Evolutionary conservation across 2,329 filamentous ascomycete species (phyloP).

Genomic region (Exophiala mesophila): DNA sequence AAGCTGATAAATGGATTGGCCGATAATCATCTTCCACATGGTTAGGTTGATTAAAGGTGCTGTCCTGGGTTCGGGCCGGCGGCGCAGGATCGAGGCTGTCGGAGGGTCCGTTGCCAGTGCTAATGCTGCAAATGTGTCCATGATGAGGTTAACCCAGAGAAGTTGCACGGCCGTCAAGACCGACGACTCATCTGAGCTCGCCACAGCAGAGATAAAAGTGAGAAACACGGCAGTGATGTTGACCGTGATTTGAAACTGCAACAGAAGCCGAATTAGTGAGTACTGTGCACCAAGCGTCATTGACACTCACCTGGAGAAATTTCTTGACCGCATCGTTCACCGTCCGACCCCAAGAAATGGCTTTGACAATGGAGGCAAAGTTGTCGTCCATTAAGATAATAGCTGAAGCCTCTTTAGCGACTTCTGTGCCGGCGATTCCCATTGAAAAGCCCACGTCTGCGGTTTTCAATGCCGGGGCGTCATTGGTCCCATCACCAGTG

Average conservation of each 20-base stretch:
- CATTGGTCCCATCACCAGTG: slow-evolving; percentile 79
- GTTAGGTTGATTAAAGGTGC: slow-evolving; percentile 39
- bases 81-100: slow-evolving; percentile 50
- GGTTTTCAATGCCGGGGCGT: slow-evolving; percentile 75
- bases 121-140: slow-evolving; percentile 61
- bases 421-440: slow-evolving; percentile 77
- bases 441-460: slow-evolving; percentile 82
- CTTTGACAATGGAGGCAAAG: slow-evolving; percentile 80
- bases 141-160: slow-evolving; percentile 63
- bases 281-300: slow-evolving; percentile 52
- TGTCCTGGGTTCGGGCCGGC: slow-evolving; percentile 40
- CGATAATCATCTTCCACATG: slow-evolving; percentile 41
- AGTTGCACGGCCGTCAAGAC: slow-evolving; percentile 61
- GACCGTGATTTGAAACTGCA: slow-evolving; percentile 54
- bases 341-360: slow-evolving; percentile 72
- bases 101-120: slow-evolving; percentile 59
- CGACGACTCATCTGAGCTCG: slow-evolving; percentile 49
- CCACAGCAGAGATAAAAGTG: slow-evolving; percentile 58
- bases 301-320: slow-evolving; percentile 49
- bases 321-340: slow-evolving; percentile 75
- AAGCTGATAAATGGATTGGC: slow-evolving; percentile 37
- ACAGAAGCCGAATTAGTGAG: slow-evolving; percentile 46
- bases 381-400: slow-evolving; percentile 88
- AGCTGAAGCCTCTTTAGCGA: slow-evolving; percentile 77
- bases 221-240: slow-evolving; percentile 62